Base-by-base conservation (phyloP, 2,329 filamentous ascomycete genomes). In the Microsporum audouinii region DNA sequence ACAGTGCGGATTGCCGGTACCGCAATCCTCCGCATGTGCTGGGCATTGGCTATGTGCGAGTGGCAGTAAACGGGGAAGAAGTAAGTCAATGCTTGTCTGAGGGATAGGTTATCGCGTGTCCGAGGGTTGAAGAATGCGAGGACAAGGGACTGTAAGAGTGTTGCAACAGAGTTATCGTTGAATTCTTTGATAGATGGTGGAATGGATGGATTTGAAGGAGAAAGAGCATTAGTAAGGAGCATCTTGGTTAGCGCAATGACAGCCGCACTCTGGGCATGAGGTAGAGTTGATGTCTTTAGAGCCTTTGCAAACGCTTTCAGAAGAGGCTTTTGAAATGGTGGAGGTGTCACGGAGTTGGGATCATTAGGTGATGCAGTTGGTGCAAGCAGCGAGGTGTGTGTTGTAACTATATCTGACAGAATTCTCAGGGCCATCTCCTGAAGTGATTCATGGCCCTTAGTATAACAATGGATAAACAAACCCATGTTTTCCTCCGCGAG, bases 31-130 rank as follows among this genome's bases (percentile, higher is more conserved):
- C 85, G 84, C 88, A 97, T 91, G 38, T 90, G 81, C 33, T 87
- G 82, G 65, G 94, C 91, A 69, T 96, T 96, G 65, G 89, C 87
- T 2, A 85, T 74, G 2, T 89, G 83, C 5, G 88, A 91, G 73
- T 92, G 95, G 73, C 89, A 94, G 77, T 95, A 97, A 0, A 96
- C 91, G 0, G 92, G 92, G 39, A 97, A 78, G 80, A 96, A 96
- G 74, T 97, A 97, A 66, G 89, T 90, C 60, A 97, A 79, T 0
- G 89, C 87, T 73, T 97, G 92, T 27, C 91, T 81, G 5, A 96
- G 85, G 6, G 85, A 85, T 66, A 92, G 87, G 70, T 96, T 96
- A 33, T 82, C 80, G 0, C 84, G 82, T 2, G 88, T 94, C 3
- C 88, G 84, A 0, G 92, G 91, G 69, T 95, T 88, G 73, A 97